phyloP scores from a whole-genome alignment of 2,329 filamentous ascomycete genomes.

The Colletotrichum spaethianum region DNA sequence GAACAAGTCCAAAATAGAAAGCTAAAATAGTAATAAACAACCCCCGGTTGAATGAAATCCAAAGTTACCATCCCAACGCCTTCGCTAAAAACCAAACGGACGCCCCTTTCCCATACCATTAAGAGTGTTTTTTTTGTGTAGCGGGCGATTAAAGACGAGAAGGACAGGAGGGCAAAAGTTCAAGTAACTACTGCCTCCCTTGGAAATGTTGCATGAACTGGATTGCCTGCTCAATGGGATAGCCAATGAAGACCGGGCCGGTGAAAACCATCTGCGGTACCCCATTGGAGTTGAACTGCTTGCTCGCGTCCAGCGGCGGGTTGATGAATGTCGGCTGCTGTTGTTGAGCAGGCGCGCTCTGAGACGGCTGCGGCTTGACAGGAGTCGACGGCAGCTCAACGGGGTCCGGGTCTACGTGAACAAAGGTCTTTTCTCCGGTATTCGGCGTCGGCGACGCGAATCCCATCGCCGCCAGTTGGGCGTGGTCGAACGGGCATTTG shows the following conservation, averaged over 20 bases:
- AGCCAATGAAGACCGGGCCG: conserved; percentile 94
- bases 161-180: background rate
- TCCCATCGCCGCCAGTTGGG: conserved; percentile 57
- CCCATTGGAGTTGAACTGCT: conserved; percentile 47
- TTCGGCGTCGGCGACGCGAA: conserved; percentile 31
- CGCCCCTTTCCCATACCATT: background rate
- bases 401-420: conserved; percentile 29
- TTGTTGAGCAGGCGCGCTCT: conserved; percentile 49
- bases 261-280: conserved; percentile 86
- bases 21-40: background rate
- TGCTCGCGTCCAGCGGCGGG: conserved; percentile 51
- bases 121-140: background rate
- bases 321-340: conserved; percentile 68
- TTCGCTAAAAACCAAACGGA: conserved; percentile 24
- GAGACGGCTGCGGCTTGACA: conserved; percentile 42
- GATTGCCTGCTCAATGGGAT: conserved; percentile 86
- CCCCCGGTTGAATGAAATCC: background rate
- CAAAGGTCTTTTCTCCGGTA: conserved; percentile 31
- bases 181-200: conserved; percentile 45
- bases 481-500: conserved; percentile 73
- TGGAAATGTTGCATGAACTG: conserved; percentile 77
- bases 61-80: conserved; percentile 30
- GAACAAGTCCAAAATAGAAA: background rate
- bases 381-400: conserved; percentile 44
- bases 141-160: conserved; percentile 26